These are phyloP conservation scores for Bonnemaisonia californica DNA, from an alignment of 31 red algal species.

Conservation along the genomic window DNA sequence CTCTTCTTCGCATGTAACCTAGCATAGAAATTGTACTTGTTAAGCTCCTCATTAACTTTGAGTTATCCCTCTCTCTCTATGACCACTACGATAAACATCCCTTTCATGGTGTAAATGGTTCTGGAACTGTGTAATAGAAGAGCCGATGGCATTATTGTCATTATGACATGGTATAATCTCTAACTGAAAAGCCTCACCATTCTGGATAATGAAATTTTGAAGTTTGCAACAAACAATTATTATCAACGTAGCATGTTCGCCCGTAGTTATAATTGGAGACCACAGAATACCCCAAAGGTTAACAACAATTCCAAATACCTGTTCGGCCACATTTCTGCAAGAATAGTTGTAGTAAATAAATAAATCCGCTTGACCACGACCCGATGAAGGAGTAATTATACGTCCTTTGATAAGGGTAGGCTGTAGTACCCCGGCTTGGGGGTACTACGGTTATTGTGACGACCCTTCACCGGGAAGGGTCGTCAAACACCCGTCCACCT, in stretches of 20 bases:
- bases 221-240: slow-evolving; percentile 23
- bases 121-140: slow-evolving; percentile 29
- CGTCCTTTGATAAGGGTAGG: slow-evolving; percentile 6
- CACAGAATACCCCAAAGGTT: slow-evolving; percentile 19
- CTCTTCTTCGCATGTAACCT: too few relatives aligned
- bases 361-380: too few relatives aligned
- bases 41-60: too few relatives aligned
- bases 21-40: too few relatives aligned
- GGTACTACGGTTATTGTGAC: too few relatives aligned
- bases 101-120: slow-evolving; percentile 22
- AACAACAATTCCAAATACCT: slow-evolving; percentile 28
- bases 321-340: not conserved
- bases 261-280: slow-evolving; percentile 8
- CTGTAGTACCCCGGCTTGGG: too few relatives aligned
- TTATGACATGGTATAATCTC: slow-evolving; percentile 4
- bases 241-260: not conserved
- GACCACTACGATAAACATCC: not conserved
- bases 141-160: not conserved
- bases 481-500: too few relatives aligned
- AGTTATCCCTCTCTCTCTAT: slow-evolving; percentile 5
- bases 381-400: slow-evolving; percentile 19
- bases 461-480: too few relatives aligned
- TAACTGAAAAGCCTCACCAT: not conserved
- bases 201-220: slow-evolving; percentile 37
- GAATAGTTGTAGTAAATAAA: slow-evolving; percentile 29